Evolutionary conservation across 176 grass and related monocot species (phyloP).

Genomic region (Musa schizocarpa): DNA sequence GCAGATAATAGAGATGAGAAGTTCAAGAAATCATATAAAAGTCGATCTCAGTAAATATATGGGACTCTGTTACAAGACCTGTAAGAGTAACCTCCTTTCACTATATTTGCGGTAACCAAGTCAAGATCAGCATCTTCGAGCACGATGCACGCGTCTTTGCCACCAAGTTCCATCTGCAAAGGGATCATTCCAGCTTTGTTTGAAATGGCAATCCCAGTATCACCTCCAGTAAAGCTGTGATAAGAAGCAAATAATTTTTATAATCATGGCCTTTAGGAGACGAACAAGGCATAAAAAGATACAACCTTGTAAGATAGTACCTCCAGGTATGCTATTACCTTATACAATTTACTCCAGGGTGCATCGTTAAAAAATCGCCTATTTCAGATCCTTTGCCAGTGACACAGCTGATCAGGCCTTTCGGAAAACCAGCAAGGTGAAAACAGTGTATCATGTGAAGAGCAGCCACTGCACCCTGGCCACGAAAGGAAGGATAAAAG

Average conservation of each 20-base stretch:
- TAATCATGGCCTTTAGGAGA: slow-evolving; percentile 2
- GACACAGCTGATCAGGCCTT: slow-evolving; percentile 79
- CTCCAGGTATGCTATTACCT: slow-evolving; percentile 32
- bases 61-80: slow-evolving; percentile 28
- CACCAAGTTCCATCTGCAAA: slow-evolving; percentile 95
- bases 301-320: neutral
- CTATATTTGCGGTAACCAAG: slow-evolving; percentile 73
- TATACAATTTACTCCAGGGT: slow-evolving; percentile 95
- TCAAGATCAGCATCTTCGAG: slow-evolving; percentile 96
- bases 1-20: neutral
- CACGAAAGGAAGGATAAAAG: slow-evolving; percentile 11
- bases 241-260: neutral
- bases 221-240: slow-evolving; percentile 73
- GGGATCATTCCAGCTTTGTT: slow-evolving; percentile 98
- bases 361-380: slow-evolving; percentile 96
- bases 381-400: slow-evolving; percentile 99
- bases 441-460: slow-evolving; percentile 99
- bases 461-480: slow-evolving; percentile 86
- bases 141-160: slow-evolving; percentile 92
- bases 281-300: slow-evolving; percentile 6
- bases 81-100: slow-evolving; percentile 97
- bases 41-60: neutral
- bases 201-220: slow-evolving; percentile 96
- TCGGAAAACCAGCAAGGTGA: slow-evolving; percentile 93
- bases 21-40: neutral